Evolutionary conservation across 1,139 yeast genomes (phyloP), one percentile per base, ranked within the genome.

Genomic region (Yamadazyma taylorii): DNA sequence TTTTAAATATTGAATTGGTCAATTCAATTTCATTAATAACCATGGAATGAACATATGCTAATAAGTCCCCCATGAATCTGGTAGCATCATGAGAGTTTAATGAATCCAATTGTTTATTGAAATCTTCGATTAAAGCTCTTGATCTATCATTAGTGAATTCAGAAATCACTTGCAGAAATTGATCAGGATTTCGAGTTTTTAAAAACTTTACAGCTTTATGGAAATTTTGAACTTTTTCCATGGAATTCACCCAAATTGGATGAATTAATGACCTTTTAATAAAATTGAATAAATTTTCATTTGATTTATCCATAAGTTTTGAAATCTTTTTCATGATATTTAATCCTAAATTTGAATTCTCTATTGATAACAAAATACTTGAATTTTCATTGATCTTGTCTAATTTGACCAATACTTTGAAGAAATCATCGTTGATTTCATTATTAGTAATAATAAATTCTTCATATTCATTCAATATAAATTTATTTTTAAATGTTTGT

Each of bases 1-100:
- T 38, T 7, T 58, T 52, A 42, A 71, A 68, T 3, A 71, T 58
- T 27, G 60, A 73, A 6, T 74, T 73, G 12, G 92, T 73, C 25
- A 84, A 73, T 55, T 94, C 98, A 26, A 80, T 73, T 58, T 94
- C 98, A 58, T 87, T 86, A 4, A 89, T 95, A 24, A 90, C 81
- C n/a, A 88, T 75, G 0, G 94, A 78, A 54, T 94, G 97, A 11
- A 90, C 74, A 65, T 87, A 86, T 0, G 98, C 98, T 32, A 92
- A 64, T 23, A 92, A 73, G 56, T 89, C 97, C 19, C 97, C 96
- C 14, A 87, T 73, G 49, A 81, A 89, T 40, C 96, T 69, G 14
- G 80, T 67, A 2, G 96, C 87, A 58, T 92, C 97, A 55, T 84
- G 86, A 0, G 90, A 83, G 9, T 83, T 75, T 34, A 83, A 63